Conservation (phyloP, 1,284 basidiomycete species). For the Phenoliferia sp. region DNA sequence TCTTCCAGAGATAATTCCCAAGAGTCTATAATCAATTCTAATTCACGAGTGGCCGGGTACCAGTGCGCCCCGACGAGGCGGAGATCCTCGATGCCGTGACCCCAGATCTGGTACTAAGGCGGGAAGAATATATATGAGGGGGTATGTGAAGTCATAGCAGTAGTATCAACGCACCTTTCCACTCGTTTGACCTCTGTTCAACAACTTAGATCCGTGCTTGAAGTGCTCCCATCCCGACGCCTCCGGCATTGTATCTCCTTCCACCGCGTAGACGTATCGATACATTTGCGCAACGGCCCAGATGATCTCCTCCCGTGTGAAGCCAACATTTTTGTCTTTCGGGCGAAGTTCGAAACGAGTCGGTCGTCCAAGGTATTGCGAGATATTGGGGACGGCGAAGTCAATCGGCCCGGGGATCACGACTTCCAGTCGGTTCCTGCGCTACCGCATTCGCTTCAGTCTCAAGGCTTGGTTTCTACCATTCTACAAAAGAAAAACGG, state of each 20-base stretch:
- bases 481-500: not conserved
- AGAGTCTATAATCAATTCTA: not conserved
- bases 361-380: not conserved
- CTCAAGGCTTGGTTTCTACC: not conserved
- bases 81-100: not conserved
- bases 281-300: not conserved
- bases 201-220: not conserved
- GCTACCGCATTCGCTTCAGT: too few relatives aligned
- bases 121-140: not conserved
- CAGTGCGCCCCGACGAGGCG: not conserved
- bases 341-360: not conserved
- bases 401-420: not conserved
- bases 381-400: not conserved
- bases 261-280: not conserved
- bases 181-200: not conserved
- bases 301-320: not conserved
- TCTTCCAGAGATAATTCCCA: too few relatives aligned
- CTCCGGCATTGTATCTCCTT: not conserved
- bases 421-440: not conserved
- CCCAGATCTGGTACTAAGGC: not conserved
- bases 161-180: not conserved
- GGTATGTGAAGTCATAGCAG: not conserved
- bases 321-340: not conserved
- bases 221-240: not conserved
- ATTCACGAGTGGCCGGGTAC: not conserved